These are phyloP conservation scores for Boechera divaricarpa DNA, from an alignment of 345 rosid genomes.

Conservation along the genomic window DNA sequence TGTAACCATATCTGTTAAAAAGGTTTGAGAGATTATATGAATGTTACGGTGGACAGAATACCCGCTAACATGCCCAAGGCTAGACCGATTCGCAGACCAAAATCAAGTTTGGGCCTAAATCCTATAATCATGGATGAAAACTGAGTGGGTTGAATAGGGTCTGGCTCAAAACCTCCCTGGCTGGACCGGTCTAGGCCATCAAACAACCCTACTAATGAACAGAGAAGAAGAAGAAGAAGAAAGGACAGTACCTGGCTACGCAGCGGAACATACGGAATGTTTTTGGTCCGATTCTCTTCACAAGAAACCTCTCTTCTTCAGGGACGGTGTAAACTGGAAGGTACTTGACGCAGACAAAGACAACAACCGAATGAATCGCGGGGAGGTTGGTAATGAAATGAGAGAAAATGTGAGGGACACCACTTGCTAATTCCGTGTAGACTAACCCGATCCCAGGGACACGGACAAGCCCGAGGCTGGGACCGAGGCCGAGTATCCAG, in stretches of 20 bases:
- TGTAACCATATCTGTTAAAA: slow-evolving; percentile 64
- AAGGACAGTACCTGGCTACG: slow-evolving; percentile 56
- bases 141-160: not conserved
- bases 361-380: slow-evolving; percentile 76
- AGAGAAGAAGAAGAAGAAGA: slow-evolving; percentile 4
- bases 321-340: slow-evolving; percentile 85
- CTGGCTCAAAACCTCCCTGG: not conserved
- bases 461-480: slow-evolving; percentile 87
- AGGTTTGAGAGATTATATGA: not conserved
- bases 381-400: slow-evolving; percentile 89
- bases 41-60: not conserved
- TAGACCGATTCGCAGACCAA: not conserved
- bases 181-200: not conserved
- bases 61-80: not conserved
- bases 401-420: slow-evolving; percentile 86
- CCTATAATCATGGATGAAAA: not conserved
- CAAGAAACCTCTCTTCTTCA: slow-evolving; percentile 80
- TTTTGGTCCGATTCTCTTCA: slow-evolving; percentile 80
- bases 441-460: slow-evolving; percentile 87
- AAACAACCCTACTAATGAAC: not conserved
- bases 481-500: slow-evolving; percentile 89
- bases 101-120: not conserved
- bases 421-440: slow-evolving; percentile 81
- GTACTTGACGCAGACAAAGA: slow-evolving; percentile 77
- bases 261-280: slow-evolving; percentile 80